phyloP scores from a whole-genome alignment of 208 protist species.

The Dictyostelium gargantuum region DNA sequence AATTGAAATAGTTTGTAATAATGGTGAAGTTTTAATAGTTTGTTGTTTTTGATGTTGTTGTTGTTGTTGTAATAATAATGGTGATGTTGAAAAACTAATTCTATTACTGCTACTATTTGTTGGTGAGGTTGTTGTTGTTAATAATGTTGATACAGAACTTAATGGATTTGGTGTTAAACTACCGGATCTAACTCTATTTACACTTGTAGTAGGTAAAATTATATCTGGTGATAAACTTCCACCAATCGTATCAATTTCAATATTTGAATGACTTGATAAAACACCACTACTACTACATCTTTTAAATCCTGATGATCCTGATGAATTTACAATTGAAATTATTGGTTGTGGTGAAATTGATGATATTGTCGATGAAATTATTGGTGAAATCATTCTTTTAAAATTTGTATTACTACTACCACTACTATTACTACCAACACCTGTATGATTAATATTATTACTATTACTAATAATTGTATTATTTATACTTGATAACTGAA shows the following conservation, averaged over 20 bases:
- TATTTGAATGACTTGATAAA: background rate
- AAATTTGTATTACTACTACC: background rate
- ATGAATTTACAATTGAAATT: background rate
- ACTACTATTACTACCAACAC: no score
- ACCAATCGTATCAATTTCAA: background rate
- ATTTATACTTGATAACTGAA: background rate
- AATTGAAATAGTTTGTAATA: conserved; percentile 54
- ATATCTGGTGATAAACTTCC: conserved; percentile 18
- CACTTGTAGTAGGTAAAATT: background rate
- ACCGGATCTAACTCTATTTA: background rate
- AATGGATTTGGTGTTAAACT: background rate
- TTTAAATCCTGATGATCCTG: background rate
- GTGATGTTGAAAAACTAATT: background rate
- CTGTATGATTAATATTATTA: no score
- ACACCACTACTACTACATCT: background rate
- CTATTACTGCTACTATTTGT: background rate
- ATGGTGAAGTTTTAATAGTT: background rate
- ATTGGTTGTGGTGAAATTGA: background rate
- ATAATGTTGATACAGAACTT: background rate
- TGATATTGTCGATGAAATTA: background rate
- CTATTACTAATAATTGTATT: no score
- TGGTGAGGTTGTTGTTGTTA: background rate
- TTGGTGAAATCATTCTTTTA: background rate
- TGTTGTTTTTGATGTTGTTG: background rate
- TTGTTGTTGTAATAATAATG: background rate